Evolutionary conservation across 441 rosid species (phyloP).

Genomic region (Adansonia madagascariensis): DNA sequence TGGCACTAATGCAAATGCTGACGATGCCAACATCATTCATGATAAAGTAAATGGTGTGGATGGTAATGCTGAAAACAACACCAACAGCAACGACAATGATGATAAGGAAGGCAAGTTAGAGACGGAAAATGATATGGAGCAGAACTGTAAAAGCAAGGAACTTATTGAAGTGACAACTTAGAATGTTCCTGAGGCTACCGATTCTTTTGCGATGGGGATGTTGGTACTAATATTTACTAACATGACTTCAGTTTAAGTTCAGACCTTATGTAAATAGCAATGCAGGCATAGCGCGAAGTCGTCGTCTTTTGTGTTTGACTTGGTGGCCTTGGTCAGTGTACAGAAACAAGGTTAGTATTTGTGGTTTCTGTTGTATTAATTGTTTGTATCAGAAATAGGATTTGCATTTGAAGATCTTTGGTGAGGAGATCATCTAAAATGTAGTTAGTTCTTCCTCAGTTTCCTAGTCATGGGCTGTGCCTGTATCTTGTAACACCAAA

Average conservation of each 20-base stretch:
- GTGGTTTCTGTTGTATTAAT: conserved; percentile 33
- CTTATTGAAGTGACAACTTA: conserved; percentile 51
- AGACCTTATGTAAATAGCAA: conserved; percentile 51
- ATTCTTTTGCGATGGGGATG: conserved; percentile 35
- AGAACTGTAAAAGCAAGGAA: conserved; percentile 40
- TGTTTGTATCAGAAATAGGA: conserved; percentile 26
- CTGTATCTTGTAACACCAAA: conserved; percentile 27
- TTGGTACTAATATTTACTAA: conserved; percentile 29
- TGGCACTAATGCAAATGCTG: conserved; percentile 33
- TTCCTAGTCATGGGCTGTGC: conserved; percentile 23
- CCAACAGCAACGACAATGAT: conserved; percentile 34
- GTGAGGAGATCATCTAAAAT: conserved; percentile 2
- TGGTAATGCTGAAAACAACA: conserved; percentile 38
- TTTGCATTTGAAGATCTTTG: conserved; percentile 27
- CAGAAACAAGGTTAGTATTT: conserved; percentile 46
- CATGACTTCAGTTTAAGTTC: conserved; percentile 25
- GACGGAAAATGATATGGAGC: conserved; percentile 41
- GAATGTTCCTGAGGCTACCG: conserved; percentile 30
- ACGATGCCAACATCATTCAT: conserved; percentile 32
- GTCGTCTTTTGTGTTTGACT: conserved; percentile 37
- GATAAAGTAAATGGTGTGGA: conserved; percentile 40
- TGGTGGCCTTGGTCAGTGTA: conserved; percentile 46
- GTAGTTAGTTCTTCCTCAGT: not conserved
- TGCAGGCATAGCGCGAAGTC: conserved; percentile 35
- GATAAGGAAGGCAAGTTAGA: conserved; percentile 45